These are phyloP conservation scores for Suillus bovinus DNA, from an alignment of 768 basidiomycete genomes.

Conservation along the genomic window DNA sequence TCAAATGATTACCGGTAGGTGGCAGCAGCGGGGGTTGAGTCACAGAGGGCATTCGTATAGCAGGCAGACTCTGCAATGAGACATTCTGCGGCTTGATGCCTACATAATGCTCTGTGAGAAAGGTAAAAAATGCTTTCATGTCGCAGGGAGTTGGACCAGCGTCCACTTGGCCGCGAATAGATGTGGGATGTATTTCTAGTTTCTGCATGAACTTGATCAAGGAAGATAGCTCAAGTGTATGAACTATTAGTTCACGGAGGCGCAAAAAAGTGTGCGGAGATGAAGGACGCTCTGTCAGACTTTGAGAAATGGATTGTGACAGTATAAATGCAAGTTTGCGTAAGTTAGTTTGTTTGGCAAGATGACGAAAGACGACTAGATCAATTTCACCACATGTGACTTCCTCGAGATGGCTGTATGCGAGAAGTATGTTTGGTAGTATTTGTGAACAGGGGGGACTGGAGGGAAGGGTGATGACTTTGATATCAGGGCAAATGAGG, in stretches of 20 bases:
- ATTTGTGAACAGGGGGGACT: background rate
- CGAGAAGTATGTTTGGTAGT: background rate
- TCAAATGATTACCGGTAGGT: background rate
- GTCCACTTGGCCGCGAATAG: background rate
- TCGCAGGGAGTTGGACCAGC: background rate
- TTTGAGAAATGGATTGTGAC: background rate
- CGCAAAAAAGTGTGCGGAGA: background rate
- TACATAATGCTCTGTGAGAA: background rate
- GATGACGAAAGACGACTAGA: background rate
- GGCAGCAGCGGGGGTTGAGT: background rate
- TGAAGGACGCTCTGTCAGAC: background rate
- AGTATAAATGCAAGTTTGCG: background rate
- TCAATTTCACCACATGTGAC: conserved; percentile 4
- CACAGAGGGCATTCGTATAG: background rate
- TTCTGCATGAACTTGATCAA: background rate
- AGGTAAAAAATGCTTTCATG: background rate
- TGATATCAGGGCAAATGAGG: background rate
- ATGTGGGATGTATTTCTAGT: background rate
- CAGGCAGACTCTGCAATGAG: background rate
- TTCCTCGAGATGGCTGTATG: background rate
- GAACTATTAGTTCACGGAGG: background rate
- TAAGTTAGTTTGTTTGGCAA: background rate
- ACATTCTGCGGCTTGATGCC: background rate
- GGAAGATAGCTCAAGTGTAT: background rate
- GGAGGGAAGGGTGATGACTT: background rate